phyloP scores from a whole-genome alignment of 495 filamentous ascomycete species.

The Pseudevernia furfuracea region DNA sequence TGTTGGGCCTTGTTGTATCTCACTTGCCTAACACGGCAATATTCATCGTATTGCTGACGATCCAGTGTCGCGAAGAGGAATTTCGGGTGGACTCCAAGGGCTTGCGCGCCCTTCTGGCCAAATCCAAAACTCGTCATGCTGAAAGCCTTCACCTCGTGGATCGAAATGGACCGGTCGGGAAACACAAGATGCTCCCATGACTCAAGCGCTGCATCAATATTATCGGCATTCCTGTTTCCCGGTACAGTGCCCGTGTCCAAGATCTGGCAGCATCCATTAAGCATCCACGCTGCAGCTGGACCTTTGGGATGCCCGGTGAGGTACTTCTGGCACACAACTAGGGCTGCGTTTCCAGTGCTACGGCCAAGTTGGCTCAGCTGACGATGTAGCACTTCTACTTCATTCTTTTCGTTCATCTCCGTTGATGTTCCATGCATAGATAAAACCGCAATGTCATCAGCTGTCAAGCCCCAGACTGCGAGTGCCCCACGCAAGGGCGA shows the following conservation, averaged over 20 bases:
- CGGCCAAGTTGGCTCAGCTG: conserved; percentile 23
- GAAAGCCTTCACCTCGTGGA: conserved; percentile 19
- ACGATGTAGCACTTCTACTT: conserved; percentile 15
- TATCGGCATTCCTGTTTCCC: conserved; percentile 28
- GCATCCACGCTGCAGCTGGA: conserved; percentile 29
- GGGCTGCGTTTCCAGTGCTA: conserved; percentile 16
- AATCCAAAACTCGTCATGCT: conserved; percentile 29
- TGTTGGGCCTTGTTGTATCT: neutral
- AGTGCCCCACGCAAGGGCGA: conserved; percentile 23
- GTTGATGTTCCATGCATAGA: conserved; percentile 29
- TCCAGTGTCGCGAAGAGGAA: conserved; percentile 25
- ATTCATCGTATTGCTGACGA: conserved; percentile 7
- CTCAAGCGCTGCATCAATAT: conserved; percentile 22
- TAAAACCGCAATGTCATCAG: conserved; percentile 24
- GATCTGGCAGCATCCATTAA: conserved; percentile 27
- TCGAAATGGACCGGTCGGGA: conserved; percentile 15
- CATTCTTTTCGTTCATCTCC: conserved; percentile 26
- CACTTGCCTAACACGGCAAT: neutral
- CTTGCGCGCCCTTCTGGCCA: conserved; percentile 28
- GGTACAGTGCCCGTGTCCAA: conserved; percentile 25
- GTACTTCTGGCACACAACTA: conserved; percentile 24
- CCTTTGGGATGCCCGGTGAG: conserved; percentile 31
- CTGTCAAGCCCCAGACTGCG: conserved; percentile 22
- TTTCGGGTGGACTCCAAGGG: conserved; percentile 23
- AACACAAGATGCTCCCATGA: conserved; percentile 19